Base-by-base conservation (phyloP, 768 basidiomycete genomes). In the Sutorius australiensis region DNA sequence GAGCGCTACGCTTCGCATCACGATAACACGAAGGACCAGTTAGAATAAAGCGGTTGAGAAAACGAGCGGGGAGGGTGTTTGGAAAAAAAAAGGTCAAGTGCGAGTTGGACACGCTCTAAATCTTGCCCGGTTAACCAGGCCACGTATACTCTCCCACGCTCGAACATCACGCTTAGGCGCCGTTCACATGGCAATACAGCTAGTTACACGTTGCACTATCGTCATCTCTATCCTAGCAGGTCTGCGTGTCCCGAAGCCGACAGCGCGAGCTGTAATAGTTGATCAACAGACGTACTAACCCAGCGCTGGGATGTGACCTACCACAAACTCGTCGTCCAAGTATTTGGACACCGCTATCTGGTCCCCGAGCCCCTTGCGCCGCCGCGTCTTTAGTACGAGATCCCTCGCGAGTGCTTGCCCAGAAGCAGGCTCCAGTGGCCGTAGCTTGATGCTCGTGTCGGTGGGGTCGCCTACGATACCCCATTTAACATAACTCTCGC, bases 271-370 rank as follows among this genome's bases (percentile, higher is more conserved):
- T 95, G 62, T 38, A 63, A 24, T 16, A n/a, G 3, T 50, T 13
- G 46, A 11, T 64, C 33, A 53, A 47, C 51, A 50, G 43, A 17
- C 55, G 51, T 16, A 45, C 48, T 36, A 43, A 16, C 42, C 21
- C 3, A n/a, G 49, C 43, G 28, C 16, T 24, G 2, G 21, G 30
- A 50, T 30, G 36, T 14, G 16, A 80, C 87, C 66, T 69, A 90
- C 86, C 76, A 92, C 86, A 78, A 95, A 95, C 77, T 98, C 95
- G 66, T 97, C 93, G 69, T 98, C 95, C 67, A 98, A 70, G 73
- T 97, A 98, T 72, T 97, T 98, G 31, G 94, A 93, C 55, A 97
- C 95, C 8, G 94, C 92, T 57, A 98, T 95, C 73, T 93, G 91
- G 71, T 98, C 95, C 24, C 93, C 93, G 28, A 98, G 81, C 19